These are phyloP conservation scores for Lepidium africanum DNA, from an alignment of 345 rosid species.

Conservation along the genomic window DNA sequence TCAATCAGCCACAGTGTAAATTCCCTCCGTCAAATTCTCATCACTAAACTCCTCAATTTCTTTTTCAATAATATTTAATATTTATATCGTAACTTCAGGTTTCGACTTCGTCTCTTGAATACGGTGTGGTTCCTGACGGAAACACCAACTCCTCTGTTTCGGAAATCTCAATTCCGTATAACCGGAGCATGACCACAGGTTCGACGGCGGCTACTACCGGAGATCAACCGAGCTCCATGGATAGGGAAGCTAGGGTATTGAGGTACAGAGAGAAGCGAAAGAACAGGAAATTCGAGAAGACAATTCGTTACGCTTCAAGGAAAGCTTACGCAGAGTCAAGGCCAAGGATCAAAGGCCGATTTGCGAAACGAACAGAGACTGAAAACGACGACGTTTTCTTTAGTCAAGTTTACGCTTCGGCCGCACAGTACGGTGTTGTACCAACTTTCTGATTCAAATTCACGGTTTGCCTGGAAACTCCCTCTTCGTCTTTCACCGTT, in stretches of 20 bases:
- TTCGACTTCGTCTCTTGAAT: slow-evolving; percentile 75
- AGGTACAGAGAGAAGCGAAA: slow-evolving; percentile 97
- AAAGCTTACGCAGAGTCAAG: slow-evolving; percentile 94
- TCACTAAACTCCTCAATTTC: too few species aligned
- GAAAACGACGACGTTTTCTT: slow-evolving; percentile 35
- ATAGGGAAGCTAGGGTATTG: slow-evolving; percentile 84
- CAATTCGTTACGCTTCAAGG: slow-evolving; percentile 87
- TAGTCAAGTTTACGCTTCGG: slow-evolving; percentile 11
- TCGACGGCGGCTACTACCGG: slow-evolving; percentile 22
- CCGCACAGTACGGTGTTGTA: slow-evolving; percentile 61
- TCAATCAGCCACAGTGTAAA: slow-evolving; percentile 50
- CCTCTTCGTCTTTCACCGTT: background rate
- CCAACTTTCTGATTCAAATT: slow-evolving; percentile 40
- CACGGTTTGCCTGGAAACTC: slow-evolving; percentile 2
- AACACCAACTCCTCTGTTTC: slow-evolving; percentile 36
- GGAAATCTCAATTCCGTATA: slow-evolving; percentile 54
- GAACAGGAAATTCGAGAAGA: slow-evolving; percentile 94
- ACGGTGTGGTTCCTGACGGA: slow-evolving; percentile 87
- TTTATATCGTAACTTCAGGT: slow-evolving; percentile 35
- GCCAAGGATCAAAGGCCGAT: slow-evolving; percentile 91
- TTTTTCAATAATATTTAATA: background rate
- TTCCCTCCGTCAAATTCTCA: background rate
- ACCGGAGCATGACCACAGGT: slow-evolving; percentile 25
- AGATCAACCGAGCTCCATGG: slow-evolving; percentile 22
- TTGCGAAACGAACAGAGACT: slow-evolving; percentile 64